Evolutionary conservation across 441 rosid species (phyloP).

Genomic region (Capsella rubella): DNA sequence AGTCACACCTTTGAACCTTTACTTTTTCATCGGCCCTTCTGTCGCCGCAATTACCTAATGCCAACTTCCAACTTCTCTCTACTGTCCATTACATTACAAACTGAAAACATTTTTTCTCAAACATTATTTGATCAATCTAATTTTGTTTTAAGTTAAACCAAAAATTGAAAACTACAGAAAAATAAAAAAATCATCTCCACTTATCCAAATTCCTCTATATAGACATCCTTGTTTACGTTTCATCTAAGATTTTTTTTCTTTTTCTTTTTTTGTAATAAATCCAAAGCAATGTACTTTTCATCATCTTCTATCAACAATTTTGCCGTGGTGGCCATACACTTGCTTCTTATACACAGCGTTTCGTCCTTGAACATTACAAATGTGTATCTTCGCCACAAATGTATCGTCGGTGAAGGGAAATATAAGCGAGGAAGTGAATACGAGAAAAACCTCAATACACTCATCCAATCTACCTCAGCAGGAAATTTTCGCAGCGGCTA

Average conservation of each 20-base stretch:
- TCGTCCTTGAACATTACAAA: background rate
- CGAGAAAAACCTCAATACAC: slow-evolving; percentile 17
- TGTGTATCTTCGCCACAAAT: slow-evolving; percentile 49
- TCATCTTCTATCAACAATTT: background rate
- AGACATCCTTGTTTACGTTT: too few relatives aligned
- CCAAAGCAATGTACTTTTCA: slow-evolving; percentile 17
- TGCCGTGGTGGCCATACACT: background rate
- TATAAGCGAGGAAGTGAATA: background rate
- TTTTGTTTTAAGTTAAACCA: background rate
- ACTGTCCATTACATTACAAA: background rate
- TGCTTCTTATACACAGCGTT: background rate
- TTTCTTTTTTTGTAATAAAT: background rate
- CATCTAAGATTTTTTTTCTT: too few relatives aligned
- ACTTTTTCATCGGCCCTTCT: slow-evolving; percentile 22
- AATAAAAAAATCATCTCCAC: background rate
- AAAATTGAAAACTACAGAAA: background rate
- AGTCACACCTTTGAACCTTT: slow-evolving; percentile 15
- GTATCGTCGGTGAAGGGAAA: slow-evolving; percentile 40
- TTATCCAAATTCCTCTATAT: background rate
- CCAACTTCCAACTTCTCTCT: background rate
- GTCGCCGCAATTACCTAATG: slow-evolving; percentile 15
- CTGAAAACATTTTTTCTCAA: background rate
- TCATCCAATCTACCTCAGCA: slow-evolving; percentile 7
- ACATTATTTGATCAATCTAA: background rate
- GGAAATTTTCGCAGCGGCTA: slow-evolving; percentile 17